phyloP scores from a whole-genome alignment of 805 yeast species.

The Saturnispora sanitii region DNA sequence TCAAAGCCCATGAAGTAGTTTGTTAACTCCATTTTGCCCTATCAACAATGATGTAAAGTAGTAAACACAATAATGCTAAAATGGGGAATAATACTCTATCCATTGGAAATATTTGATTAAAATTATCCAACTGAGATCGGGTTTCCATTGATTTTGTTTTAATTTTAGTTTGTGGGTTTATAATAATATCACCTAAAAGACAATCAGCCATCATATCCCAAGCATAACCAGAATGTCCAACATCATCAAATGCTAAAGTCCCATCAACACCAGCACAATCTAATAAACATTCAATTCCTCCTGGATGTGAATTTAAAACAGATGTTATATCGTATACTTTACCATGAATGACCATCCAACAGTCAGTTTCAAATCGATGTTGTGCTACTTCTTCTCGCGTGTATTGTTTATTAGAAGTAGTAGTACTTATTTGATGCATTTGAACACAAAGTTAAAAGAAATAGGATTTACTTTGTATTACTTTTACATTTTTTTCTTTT shows the following conservation, averaged over 20 bases:
- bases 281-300: constrained; percentile 73
- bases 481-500: background rate
- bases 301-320: constrained; percentile 59
- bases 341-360: constrained; percentile 65
- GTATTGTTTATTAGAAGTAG: background rate
- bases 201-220: constrained; percentile 78
- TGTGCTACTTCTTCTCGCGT: constrained; percentile 33
- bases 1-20: no score
- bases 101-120: no score
- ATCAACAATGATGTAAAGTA: no score
- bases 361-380: constrained; percentile 40
- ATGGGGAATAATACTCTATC: no score
- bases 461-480: no score
- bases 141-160: no score
- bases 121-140: no score
- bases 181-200: constrained; percentile 59
- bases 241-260: constrained; percentile 57
- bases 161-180: constrained; percentile 15
- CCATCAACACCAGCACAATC: constrained; percentile 82
- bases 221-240: constrained; percentile 70
- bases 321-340: constrained; percentile 56
- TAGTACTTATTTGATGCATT: no score
- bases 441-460: background rate
- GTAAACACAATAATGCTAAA: no score
- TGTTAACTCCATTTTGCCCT: no score